Percentiles rank a stretch among this genome's conserved stretches.
phyloP scores from a whole-genome alignment of 306 rosid species.

The Vigna radiata region DNA sequence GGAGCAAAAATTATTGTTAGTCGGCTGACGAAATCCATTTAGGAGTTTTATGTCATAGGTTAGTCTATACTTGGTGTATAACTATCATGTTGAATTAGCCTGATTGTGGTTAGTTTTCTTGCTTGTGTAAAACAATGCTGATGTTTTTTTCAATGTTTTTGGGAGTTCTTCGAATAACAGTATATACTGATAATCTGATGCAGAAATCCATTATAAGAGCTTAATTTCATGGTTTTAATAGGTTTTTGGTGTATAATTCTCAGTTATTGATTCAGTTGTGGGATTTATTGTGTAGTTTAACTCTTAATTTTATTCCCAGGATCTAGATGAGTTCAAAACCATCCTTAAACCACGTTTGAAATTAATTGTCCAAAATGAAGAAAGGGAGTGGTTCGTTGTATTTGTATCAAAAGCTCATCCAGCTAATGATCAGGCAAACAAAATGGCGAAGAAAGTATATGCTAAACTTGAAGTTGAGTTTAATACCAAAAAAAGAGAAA shows the following conservation, averaged over 20 bases:
- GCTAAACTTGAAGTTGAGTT: constrained; percentile 96
- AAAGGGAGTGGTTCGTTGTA: constrained; percentile 96
- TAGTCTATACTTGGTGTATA: constrained; percentile 29
- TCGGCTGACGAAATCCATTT: constrained; percentile 26
- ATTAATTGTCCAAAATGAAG: constrained; percentile 96
- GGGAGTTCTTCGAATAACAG: background rate
- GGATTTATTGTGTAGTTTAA: constrained; percentile 34
- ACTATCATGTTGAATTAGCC: constrained; percentile 25
- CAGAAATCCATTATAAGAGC: constrained; percentile 27
- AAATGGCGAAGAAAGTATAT: constrained; percentile 88
- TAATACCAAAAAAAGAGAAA: constrained; percentile 92
- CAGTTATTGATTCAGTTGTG: constrained; percentile 32
- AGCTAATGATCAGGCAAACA: constrained; percentile 85
- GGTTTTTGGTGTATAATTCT: constrained; percentile 23
- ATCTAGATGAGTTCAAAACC: constrained; percentile 96
- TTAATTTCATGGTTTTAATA: constrained; percentile 26
- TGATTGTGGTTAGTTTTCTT: constrained; percentile 15
- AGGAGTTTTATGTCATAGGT: constrained; percentile 30
- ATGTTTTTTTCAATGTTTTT: too few relatives aligned
- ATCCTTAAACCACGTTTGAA: constrained; percentile 98
- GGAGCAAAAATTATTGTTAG: constrained; percentile 31
- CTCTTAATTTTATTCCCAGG: constrained; percentile 61
- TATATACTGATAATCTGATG: constrained; percentile 32
- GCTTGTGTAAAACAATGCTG: constrained; percentile 16
- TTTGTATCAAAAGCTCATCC: constrained; percentile 92